These are phyloP conservation scores for Penicillium fuscoglaucum DNA, from an alignment of 2,329 filamentous ascomycete genomes.

Conservation along the genomic window DNA sequence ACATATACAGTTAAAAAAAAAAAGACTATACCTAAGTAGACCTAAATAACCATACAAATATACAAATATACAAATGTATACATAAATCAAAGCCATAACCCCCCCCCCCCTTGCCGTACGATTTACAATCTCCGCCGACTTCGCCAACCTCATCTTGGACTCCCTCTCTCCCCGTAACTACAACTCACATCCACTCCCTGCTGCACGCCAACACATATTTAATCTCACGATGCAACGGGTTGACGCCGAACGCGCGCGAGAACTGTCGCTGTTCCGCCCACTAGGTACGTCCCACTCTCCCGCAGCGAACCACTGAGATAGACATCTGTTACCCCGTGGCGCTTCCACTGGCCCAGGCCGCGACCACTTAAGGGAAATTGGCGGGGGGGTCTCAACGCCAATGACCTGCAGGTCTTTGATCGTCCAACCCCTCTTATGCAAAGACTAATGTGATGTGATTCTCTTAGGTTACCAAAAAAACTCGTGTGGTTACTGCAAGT, in stretches of 20 bases:
- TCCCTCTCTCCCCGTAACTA: not conserved
- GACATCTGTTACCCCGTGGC: constrained; percentile 34
- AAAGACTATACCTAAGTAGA: not conserved
- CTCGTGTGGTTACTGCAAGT: constrained; percentile 52
- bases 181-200: not conserved
- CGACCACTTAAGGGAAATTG: constrained; percentile 8
- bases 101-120: constrained; percentile 6
- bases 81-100: not conserved
- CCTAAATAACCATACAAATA: not conserved
- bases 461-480: constrained; percentile 48
- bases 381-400: constrained; percentile 10
- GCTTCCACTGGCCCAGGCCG: constrained; percentile 32
- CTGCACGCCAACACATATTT: not conserved
- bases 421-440: constrained; percentile 2
- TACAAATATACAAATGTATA: too few relatives aligned
- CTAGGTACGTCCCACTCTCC: constrained; percentile 40
- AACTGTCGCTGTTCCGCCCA: constrained; percentile 48
- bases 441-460: constrained; percentile 6
- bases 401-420: constrained; percentile 6
- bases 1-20: not conserved
- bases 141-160: constrained; percentile 2
- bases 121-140: constrained; percentile 3
- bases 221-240: constrained; percentile 31
- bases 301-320: constrained; percentile 36
- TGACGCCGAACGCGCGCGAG: constrained; percentile 43